A percentile compares a stretch with the other conserved stretches of the same genome.
Evolutionary conservation across 768 basidiomycete genomes (phyloP).

Genomic region (Pleurotus cornucopiae): DNA sequence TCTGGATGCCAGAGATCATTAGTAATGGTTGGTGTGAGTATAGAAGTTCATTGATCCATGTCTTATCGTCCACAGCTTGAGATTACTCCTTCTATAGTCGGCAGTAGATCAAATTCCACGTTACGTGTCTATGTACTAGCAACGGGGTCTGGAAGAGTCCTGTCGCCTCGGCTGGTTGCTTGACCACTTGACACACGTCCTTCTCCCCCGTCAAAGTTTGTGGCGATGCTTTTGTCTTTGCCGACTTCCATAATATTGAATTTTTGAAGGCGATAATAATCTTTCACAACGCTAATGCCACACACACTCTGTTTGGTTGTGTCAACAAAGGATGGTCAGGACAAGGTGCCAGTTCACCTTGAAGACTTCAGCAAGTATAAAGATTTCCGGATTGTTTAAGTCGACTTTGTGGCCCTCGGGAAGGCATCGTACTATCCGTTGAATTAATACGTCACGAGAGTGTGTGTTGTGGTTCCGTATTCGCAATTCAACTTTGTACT

Average conservation of each 20-base stretch:
- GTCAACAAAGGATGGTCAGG: neutral
- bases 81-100: too few species aligned
- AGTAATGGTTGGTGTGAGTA: too few species aligned
- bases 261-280: constrained; percentile 68
- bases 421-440: constrained; percentile 66
- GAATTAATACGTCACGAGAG: constrained; percentile 53
- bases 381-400: constrained; percentile 63
- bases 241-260: constrained; percentile 80
- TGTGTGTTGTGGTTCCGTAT: constrained; percentile 76
- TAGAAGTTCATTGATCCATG: too few species aligned
- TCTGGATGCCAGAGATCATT: too few species aligned
- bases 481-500: constrained; percentile 83
- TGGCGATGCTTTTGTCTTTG: constrained; percentile 36
- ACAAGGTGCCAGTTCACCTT: constrained; percentile 47
- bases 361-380: constrained; percentile 79
- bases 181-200: constrained; percentile 9
- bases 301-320: constrained; percentile 56
- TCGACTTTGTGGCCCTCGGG: constrained; percentile 67
- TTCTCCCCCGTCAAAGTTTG: constrained; percentile 24
- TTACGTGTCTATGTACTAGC: too few species aligned
- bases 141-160: neutral
- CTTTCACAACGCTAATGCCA: constrained; percentile 68
- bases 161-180: neutral
- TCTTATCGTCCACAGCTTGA: too few species aligned
- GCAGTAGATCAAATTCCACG: too few species aligned